Evolutionary conservation across 2,329 filamentous ascomycete species (phyloP).

Genomic region (Teratosphaeria gauchensis): DNA sequence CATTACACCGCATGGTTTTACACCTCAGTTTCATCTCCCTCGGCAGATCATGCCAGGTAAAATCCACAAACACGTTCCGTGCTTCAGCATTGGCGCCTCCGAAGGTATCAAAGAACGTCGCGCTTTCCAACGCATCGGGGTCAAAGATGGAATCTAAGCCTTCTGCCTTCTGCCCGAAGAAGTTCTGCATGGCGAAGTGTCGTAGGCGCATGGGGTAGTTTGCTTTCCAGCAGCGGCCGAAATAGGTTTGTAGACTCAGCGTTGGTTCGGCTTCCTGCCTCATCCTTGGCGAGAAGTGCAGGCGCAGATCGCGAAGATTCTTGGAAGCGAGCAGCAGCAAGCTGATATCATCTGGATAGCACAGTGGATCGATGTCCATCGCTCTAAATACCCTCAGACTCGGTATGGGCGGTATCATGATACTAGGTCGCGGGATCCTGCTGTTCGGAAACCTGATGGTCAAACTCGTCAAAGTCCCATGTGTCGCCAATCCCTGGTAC

Average conservation of each 20-base stretch:
- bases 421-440: slow-evolving; percentile 48
- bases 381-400: slow-evolving; percentile 45
- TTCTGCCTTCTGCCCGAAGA: slow-evolving; percentile 44
- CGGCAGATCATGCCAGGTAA: slow-evolving; percentile 38
- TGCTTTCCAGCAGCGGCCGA: slow-evolving; percentile 44
- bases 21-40: slow-evolving; percentile 8
- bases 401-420: slow-evolving; percentile 47
- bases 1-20: slow-evolving; percentile 14
- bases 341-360: slow-evolving; percentile 54
- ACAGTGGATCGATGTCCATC: slow-evolving; percentile 53
- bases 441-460: slow-evolving; percentile 47
- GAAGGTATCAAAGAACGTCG: slow-evolving; percentile 47
- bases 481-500: slow-evolving; percentile 46
- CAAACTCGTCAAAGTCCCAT: slow-evolving; percentile 42
- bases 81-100: slow-evolving; percentile 35
- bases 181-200: slow-evolving; percentile 47
- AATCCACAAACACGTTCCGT: slow-evolving; percentile 43
- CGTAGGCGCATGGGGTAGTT: slow-evolving; percentile 39
- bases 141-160: slow-evolving; percentile 39
- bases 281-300: slow-evolving; percentile 56
- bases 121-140: slow-evolving; percentile 31
- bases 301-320: slow-evolving; percentile 44
- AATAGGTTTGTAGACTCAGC: slow-evolving; percentile 45
- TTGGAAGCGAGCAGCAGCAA: slow-evolving; percentile 44
- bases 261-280: slow-evolving; percentile 48